Conservation (phyloP, 306 rosid genomes). For the Morella rubra region DNA sequence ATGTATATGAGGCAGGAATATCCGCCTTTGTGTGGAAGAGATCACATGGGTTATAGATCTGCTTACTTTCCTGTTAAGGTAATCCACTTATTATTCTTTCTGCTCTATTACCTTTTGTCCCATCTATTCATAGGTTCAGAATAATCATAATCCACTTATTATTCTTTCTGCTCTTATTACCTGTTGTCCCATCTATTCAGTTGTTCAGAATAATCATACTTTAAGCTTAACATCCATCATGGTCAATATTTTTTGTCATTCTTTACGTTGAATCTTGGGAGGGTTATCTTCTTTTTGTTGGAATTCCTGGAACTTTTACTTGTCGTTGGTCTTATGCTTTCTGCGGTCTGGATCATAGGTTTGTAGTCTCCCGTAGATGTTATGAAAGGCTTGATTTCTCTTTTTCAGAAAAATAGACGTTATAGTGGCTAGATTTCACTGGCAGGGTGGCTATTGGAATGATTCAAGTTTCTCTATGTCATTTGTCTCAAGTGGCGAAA, state of each 20-base stretch:
- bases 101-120: slow-evolving; percentile 8
- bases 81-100: slow-evolving; percentile 19
- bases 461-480: neutral
- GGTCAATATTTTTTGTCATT: too few relatives aligned
- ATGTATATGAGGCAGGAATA: slow-evolving; percentile 98
- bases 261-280: too few relatives aligned
- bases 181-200: too few relatives aligned
- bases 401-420: neutral
- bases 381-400: neutral
- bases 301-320: neutral
- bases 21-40: slow-evolving; percentile 97
- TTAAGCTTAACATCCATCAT: too few relatives aligned
- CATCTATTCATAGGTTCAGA: neutral
- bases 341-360: neutral
- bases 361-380: neutral
- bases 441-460: neutral
- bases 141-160: neutral
- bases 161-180: too few relatives aligned
- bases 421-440: neutral
- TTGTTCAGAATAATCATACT: too few relatives aligned
- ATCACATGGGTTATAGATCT: slow-evolving; percentile 96
- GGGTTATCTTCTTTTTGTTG: neutral
- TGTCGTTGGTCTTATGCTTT: neutral
- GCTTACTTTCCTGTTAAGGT: slow-evolving; percentile 98
- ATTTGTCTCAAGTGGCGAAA: neutral